phyloP scores from a whole-genome alignment of 768 basidiomycete species.

The Trametes maxima region DNA sequence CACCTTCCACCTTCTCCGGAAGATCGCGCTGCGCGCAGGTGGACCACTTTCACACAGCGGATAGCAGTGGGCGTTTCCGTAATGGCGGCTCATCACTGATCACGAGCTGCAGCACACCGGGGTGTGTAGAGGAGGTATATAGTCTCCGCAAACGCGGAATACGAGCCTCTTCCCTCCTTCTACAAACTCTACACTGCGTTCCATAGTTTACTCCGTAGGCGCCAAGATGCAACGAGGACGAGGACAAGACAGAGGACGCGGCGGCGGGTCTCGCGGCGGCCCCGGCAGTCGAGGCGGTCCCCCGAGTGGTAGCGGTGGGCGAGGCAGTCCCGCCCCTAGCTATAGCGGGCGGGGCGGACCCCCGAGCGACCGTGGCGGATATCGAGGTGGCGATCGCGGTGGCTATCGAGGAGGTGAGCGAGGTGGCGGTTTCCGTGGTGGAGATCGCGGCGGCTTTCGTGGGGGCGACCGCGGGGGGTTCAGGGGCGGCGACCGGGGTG shows the following conservation, averaged over 20 bases:
- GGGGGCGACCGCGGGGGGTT: constrained; percentile 30
- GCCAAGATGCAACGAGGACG: constrained; percentile 13
- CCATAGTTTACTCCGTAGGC: background rate
- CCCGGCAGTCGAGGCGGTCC: constrained; percentile 31
- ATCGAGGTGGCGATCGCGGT: constrained; percentile 27
- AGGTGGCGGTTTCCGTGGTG: constrained; percentile 22
- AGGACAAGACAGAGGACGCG: constrained; percentile 26
- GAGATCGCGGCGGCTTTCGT: constrained; percentile 29
- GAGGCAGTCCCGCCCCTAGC: constrained; percentile 10
- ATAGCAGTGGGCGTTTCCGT: background rate
- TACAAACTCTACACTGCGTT: background rate
- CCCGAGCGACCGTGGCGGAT: constrained; percentile 23
- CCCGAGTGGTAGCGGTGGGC: constrained; percentile 37
- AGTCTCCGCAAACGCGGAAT: background rate
- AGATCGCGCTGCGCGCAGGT: too few relatives aligned
- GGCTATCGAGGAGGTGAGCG: constrained; percentile 29
- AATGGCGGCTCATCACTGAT: background rate
- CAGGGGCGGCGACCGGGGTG: constrained; percentile 33
- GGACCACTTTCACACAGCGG: too few relatives aligned
- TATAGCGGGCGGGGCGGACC: constrained; percentile 24
- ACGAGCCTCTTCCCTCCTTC: background rate
- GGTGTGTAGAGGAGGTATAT: background rate
- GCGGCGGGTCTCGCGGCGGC: constrained; percentile 8
- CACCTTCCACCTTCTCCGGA: too few relatives aligned
- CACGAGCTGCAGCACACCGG: background rate